These are phyloP conservation scores for Scopulariopsis brevicaulis DNA, from an alignment of 2,329 filamentous ascomycete genomes.

Conservation along the genomic window DNA sequence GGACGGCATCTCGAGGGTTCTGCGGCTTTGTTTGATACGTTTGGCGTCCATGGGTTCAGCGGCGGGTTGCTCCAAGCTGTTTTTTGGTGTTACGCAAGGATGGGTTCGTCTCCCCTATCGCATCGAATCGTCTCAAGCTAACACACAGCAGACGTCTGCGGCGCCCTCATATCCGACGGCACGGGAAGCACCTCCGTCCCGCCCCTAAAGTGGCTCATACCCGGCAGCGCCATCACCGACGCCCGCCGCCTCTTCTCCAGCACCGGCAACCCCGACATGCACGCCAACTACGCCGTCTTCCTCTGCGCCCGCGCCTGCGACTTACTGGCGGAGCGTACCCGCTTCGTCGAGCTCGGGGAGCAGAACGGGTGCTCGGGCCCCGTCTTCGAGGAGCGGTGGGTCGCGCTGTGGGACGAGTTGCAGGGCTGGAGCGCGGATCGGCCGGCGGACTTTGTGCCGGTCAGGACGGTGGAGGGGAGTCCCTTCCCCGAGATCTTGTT, in stretches of 20 bases:
- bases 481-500: slow-evolving; percentile 42
- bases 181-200: slow-evolving; percentile 39
- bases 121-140: not conserved
- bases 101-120: slow-evolving; percentile 17
- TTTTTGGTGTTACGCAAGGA: slow-evolving; percentile 43
- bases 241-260: slow-evolving; percentile 14
- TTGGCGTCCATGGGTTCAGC: slow-evolving; percentile 36
- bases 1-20: slow-evolving; percentile 45
- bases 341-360: slow-evolving; percentile 32
- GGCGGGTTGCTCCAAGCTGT: slow-evolving; percentile 36
- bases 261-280: slow-evolving; percentile 34
- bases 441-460: slow-evolving; percentile 31
- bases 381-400: slow-evolving; percentile 31
- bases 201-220: slow-evolving; percentile 7
- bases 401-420: slow-evolving; percentile 34
- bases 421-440: slow-evolving; percentile 34
- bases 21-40: slow-evolving; percentile 39
- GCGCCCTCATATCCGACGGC: slow-evolving; percentile 41
- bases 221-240: not conserved
- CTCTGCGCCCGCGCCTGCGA: slow-evolving; percentile 39
- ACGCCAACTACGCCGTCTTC: slow-evolving; percentile 49
- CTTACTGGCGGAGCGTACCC: slow-evolving; percentile 35
- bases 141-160: slow-evolving; percentile 33
- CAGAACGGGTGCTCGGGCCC: slow-evolving; percentile 28
- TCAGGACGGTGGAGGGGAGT: slow-evolving; percentile 26